Evolutionary conservation across 768 basidiomycete species (phyloP).

Genomic region (Pleurotus sapidus): DNA sequence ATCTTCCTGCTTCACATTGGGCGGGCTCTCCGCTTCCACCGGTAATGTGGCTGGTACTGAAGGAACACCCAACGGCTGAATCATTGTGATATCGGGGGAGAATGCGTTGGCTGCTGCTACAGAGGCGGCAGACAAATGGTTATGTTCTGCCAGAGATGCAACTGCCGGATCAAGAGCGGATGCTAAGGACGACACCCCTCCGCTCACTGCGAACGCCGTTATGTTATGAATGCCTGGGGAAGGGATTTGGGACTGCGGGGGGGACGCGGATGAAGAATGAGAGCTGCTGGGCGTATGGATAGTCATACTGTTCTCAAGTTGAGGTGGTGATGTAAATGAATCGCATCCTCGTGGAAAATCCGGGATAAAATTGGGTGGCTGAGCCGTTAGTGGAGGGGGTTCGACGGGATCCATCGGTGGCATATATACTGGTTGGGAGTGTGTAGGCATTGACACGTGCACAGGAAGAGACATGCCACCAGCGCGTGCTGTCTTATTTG

Average conservation of each 20-base stretch:
- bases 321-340: slow-evolving; percentile 27
- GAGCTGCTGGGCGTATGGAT: slow-evolving; percentile 35
- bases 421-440: slow-evolving; percentile 32
- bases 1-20: slow-evolving; percentile 7
- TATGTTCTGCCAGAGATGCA: slow-evolving; percentile 25
- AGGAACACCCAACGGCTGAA: neutral
- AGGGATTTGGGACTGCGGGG: slow-evolving; percentile 32
- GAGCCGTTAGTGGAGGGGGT: slow-evolving; percentile 19
- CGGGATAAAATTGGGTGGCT: slow-evolving; percentile 35
- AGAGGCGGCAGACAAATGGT: slow-evolving; percentile 17
- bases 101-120: slow-evolving; percentile 29
- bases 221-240: slow-evolving; percentile 36
- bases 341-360: slow-evolving; percentile 33
- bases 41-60: slow-evolving; percentile 22
- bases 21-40: slow-evolving; percentile 15
- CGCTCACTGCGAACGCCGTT: slow-evolving; percentile 34
- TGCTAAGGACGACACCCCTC: slow-evolving; percentile 38
- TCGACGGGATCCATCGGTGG: slow-evolving; percentile 30
- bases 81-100: slow-evolving; percentile 16
- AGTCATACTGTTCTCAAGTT: slow-evolving; percentile 31
- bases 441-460: slow-evolving; percentile 37
- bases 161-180: slow-evolving; percentile 39
- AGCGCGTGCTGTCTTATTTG: slow-evolving; percentile 26
- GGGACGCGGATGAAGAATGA: slow-evolving; percentile 29
- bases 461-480: slow-evolving; percentile 24